Evolutionary conservation across 257 asterid genomes (phyloP).

Genomic region (Dorcoceras hygrometricum): DNA sequence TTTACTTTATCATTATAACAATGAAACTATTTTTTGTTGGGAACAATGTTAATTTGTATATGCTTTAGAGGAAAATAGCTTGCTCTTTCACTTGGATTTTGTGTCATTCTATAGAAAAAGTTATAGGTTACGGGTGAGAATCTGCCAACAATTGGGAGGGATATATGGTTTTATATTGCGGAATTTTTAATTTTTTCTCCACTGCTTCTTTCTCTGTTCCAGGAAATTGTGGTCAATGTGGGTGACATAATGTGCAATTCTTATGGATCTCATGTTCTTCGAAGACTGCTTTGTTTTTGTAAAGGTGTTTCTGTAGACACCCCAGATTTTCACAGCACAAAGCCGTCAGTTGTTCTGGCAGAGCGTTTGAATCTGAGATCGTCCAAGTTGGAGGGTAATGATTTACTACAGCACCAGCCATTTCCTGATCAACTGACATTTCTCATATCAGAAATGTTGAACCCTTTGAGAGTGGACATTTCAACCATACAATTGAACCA

Average conservation of each 20-base stretch:
- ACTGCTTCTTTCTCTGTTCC: conserved; percentile 19
- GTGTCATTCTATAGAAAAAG: background rate
- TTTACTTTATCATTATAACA: conserved; percentile 11
- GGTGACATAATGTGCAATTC: conserved; percentile 81
- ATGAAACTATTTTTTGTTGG: background rate
- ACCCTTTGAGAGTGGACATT: conserved; percentile 50
- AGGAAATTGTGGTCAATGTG: conserved; percentile 68
- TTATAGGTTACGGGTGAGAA: background rate
- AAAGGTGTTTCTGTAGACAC: conserved; percentile 78
- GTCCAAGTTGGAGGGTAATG: conserved; percentile 35
- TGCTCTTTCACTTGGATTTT: background rate
- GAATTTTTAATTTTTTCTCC: conserved; percentile 8
- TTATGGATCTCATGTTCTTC: conserved; percentile 91
- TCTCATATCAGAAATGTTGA: conserved; percentile 65
- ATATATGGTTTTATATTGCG: background rate
- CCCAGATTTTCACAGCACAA: conserved; percentile 63
- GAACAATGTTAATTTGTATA: background rate
- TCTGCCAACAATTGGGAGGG: background rate
- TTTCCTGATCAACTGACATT: conserved; percentile 62
- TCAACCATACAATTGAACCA: conserved; percentile 57
- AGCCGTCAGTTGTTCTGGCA: conserved; percentile 65
- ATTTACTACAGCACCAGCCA: conserved; percentile 38
- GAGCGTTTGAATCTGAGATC: conserved; percentile 64
- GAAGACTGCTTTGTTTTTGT: conserved; percentile 87
- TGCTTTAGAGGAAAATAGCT: background rate